Conservation (phyloP, 1,139 yeast genomes). For the Protomyces macrosporus region DNA sequence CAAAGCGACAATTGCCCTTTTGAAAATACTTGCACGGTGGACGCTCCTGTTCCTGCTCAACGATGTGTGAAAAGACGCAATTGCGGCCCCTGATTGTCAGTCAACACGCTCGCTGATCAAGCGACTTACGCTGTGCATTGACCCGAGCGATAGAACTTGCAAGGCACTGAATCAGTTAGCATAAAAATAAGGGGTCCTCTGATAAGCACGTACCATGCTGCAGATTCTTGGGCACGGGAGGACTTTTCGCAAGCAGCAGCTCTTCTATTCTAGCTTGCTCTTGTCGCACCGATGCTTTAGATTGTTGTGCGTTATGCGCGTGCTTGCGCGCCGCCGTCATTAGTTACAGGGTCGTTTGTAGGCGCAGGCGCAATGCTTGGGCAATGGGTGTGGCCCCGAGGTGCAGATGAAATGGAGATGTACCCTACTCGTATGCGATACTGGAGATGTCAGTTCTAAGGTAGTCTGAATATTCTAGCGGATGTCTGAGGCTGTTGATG, state of each 20-base stretch:
- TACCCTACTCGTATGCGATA: too few species aligned
- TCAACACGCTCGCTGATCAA: background rate
- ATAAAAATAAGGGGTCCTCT: background rate
- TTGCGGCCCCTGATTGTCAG: slow-evolving; percentile 5
- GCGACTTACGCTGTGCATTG: slow-evolving; percentile 18
- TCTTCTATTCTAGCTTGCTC: background rate
- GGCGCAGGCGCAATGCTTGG: too few species aligned
- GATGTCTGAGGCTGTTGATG: too few species aligned
- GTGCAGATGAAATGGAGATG: too few species aligned
- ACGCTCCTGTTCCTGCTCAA: slow-evolving; percentile 56
- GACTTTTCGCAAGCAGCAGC: background rate
- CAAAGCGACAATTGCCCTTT: slow-evolving; percentile 28
- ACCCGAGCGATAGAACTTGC: slow-evolving; percentile 24
- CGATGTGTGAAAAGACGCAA: slow-evolving; percentile 61
- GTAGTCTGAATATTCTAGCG: too few species aligned
- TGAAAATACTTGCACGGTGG: slow-evolving; percentile 37
- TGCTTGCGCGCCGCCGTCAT: background rate
- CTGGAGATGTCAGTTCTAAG: too few species aligned
- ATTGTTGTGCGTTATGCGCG: background rate
- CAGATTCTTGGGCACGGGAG: slow-evolving; percentile 18
- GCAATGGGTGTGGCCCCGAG: too few species aligned
- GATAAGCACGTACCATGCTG: slow-evolving; percentile 14
- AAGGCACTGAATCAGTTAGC: slow-evolving; percentile 2
- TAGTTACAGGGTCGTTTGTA: too few species aligned
- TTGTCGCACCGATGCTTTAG: background rate